A percentile compares a stretch with the other conserved stretches of the same genome.
These are phyloP conservation scores for Trypethelium eluteriae DNA, from an alignment of 495 filamentous ascomycete species.

Conservation along the genomic window DNA sequence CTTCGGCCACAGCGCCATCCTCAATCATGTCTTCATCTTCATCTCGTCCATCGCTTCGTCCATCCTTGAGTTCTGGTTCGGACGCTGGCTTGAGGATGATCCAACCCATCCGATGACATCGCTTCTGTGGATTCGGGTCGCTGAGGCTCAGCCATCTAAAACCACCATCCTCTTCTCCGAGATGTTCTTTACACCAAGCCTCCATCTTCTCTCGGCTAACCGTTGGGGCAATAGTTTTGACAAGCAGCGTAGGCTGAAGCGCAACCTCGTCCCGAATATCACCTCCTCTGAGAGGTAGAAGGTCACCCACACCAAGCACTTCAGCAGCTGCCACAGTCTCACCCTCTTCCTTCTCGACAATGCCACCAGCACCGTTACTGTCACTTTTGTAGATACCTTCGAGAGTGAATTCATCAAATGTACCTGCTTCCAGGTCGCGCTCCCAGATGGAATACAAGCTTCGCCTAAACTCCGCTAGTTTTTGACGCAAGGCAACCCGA, in stretches of 20 bases:
- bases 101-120: conserved; percentile 97
- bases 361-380: conserved; percentile 75
- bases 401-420: conserved; percentile 88
- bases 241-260: conserved; percentile 81
- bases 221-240: conserved; percentile 96
- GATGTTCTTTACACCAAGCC: conserved; percentile 82
- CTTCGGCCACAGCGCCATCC: conserved; percentile 42
- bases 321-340: conserved; percentile 85
- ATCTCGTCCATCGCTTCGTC: conserved; percentile 54
- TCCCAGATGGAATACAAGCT: conserved; percentile 76
- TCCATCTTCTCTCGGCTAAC: conserved; percentile 92
- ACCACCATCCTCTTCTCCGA: conserved; percentile 76
- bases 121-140: conserved; percentile 93
- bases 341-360: conserved; percentile 90
- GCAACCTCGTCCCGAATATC: conserved; percentile 78
- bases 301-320: conserved; percentile 81
- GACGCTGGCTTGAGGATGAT: conserved; percentile 81
- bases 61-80: conserved; percentile 50
- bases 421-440: conserved; percentile 66
- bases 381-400: conserved; percentile 94
- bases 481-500: conserved; percentile 56
- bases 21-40: conserved; percentile 57
- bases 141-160: conserved; percentile 89
- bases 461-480: conserved; percentile 67
- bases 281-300: conserved; percentile 69